A percentile compares a stretch with the other conserved stretches of the same genome.
Conservation (phyloP, 208 protist genomes). For the Leishmania braziliensis region DNA sequence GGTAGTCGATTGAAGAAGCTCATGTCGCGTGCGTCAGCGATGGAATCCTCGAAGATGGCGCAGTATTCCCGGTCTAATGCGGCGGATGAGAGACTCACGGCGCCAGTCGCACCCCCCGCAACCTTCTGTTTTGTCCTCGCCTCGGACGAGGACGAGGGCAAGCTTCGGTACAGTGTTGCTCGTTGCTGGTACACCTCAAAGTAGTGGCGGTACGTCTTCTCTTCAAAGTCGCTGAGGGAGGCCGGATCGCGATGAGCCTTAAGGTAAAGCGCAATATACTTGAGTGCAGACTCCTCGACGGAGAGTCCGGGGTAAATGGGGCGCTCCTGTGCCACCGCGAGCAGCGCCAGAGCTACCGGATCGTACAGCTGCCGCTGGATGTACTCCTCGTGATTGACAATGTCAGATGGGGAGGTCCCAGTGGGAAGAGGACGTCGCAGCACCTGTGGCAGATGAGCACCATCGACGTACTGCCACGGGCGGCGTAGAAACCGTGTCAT, state of each 20-base stretch:
- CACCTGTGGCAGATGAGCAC: slow-evolving; percentile 57
- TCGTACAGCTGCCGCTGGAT: slow-evolving; percentile 88
- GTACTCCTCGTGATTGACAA: slow-evolving; percentile 69
- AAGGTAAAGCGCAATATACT: slow-evolving; percentile 89
- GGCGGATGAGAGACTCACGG: not conserved
- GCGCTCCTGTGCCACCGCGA: slow-evolving; percentile 66
- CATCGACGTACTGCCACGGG: slow-evolving; percentile 86
- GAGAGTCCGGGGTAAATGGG: slow-evolving; percentile 86
- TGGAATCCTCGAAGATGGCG: not conserved
- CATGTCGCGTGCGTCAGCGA: slow-evolving; percentile 5
- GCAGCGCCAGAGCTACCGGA: slow-evolving; percentile 73
- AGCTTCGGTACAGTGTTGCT: slow-evolving; percentile 56
- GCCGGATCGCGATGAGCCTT: slow-evolving; percentile 73
- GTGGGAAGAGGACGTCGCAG: slow-evolving; percentile 73
- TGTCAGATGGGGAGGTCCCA: slow-evolving; percentile 14
- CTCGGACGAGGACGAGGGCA: not conserved
- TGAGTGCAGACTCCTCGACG: slow-evolving; percentile 84
- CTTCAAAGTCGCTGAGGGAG: slow-evolving; percentile 66
- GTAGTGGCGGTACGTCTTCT: slow-evolving; percentile 64
- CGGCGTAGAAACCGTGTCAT: slow-evolving; percentile 69
- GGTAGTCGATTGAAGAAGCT: slow-evolving; percentile 22
- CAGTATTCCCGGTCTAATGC: slow-evolving; percentile 13
- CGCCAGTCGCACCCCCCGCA: not conserved
- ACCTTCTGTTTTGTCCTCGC: not conserved
- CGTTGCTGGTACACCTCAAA: slow-evolving; percentile 65